These are phyloP conservation scores for Ceratocystis variospora DNA, from an alignment of 2,329 filamentous ascomycete genomes.

Conservation along the genomic window DNA sequence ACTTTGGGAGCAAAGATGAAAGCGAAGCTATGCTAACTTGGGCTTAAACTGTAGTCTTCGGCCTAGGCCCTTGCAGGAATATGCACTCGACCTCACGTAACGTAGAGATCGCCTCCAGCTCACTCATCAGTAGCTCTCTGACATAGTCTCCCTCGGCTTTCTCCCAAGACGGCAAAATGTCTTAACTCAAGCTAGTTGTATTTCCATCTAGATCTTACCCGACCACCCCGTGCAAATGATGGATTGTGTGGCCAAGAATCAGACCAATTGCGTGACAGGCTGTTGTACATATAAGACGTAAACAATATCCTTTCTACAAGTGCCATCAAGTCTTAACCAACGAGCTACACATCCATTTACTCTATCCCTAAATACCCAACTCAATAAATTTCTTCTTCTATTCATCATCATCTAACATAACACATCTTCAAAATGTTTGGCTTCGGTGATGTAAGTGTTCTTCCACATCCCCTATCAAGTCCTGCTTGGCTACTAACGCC, in stretches of 20 bases:
- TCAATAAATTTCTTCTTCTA: background rate
- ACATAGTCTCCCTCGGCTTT: background rate
- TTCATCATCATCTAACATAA: no score
- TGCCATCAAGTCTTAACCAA: background rate
- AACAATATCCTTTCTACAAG: background rate
- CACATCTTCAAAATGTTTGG: conserved; percentile 12
- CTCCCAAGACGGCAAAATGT: background rate
- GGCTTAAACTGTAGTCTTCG: background rate
- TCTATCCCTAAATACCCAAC: background rate
- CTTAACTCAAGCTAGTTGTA: background rate
- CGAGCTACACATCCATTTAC: background rate
- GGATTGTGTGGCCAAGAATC: background rate
- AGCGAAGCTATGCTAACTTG: background rate
- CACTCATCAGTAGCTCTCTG: background rate
- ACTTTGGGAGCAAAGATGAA: background rate
- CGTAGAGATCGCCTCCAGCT: no score
- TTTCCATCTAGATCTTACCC: background rate
- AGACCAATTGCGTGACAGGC: background rate
- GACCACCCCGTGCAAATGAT: background rate
- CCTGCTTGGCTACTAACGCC: background rate
- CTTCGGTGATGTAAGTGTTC: conserved; percentile 13
- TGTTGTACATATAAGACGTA: background rate
- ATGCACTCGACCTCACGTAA: background rate
- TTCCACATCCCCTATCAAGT: background rate
- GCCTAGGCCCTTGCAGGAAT: background rate